Evolutionary conservation across 352 stramenopile genomes (phyloP), one percentile per base, ranked within the genome.

Genomic region (Globisporangium nunn): DNA sequence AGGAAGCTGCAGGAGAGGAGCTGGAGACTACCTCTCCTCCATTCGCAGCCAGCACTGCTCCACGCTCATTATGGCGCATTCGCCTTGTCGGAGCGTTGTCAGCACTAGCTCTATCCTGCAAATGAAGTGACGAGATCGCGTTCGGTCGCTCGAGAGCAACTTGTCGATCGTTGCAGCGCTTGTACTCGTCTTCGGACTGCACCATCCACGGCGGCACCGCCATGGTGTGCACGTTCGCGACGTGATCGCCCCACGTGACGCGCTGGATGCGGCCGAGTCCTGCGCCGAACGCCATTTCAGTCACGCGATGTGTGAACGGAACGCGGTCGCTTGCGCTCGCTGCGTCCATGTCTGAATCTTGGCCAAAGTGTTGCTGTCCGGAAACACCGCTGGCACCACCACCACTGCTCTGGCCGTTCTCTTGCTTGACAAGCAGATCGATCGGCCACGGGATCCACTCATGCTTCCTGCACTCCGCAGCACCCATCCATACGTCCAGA

Each of bases 141-240:
- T 11, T 40, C 6, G 7, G 35, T 40, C 4, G 35, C 35, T 40
- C 35, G 3, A 8, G 7, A 11, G 17, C 48, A 2, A 6, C n/a
- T 28, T 70, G 56, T n/a, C 71, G 62, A 28, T 55, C 52, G 45
- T 90, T 89, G 52, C 68, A 76, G 4, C 68, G 62, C 54, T 76
- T 81, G 69, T 92, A 90, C 40, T 88, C 82, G 40, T 88, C 77
- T 60, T 87, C 80, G 0, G 59, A 75, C 31, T 72, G 54, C 40
- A 89, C 79, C 75, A 92, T 78, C 82, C 82, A 92, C 6, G 82
- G 82, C 17, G 82, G 82, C 7, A 90, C 62, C 0, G 78, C 82
- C 1, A 62, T 66, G 0, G 78, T 81, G 61, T 90, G 78, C 29
- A 92, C 66, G 58, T 92, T 92, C 18, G 69, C 66, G 12, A 90